Percentiles rank a stretch among this genome's conserved stretches.
These are phyloP conservation scores for Pseudonitzschia multiseries DNA, from an alignment of 108 stramenopile species.

Conservation along the genomic window DNA sequence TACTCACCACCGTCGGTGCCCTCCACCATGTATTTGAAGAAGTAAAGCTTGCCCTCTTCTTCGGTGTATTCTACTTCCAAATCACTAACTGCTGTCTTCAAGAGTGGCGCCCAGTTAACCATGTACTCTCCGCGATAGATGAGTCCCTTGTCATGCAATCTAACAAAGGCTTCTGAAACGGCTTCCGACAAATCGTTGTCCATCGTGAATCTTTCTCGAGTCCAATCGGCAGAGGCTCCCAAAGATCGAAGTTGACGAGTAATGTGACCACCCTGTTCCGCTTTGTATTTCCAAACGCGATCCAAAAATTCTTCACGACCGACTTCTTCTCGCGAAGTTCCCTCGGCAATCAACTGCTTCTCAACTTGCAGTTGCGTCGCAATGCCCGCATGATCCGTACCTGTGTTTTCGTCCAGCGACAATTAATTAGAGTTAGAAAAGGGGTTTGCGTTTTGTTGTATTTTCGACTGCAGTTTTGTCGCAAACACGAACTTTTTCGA, in stretches of 20 bases:
- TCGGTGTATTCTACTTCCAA: constrained; percentile 94
- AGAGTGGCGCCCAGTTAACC: constrained; percentile 98
- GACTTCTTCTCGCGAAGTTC: constrained; percentile 81
- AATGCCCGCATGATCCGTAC: constrained; percentile 99
- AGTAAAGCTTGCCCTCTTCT: constrained; percentile 94
- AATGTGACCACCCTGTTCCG: constrained; percentile 95
- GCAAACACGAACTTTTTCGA: neutral
- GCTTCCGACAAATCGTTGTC: constrained; percentile 83
- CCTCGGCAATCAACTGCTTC: constrained; percentile 75
- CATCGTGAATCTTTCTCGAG: constrained; percentile 96
- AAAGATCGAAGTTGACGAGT: constrained; percentile 90
- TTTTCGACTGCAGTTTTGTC: neutral
- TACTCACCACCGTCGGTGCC: constrained; percentile 56
- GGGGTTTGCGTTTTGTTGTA: neutral
- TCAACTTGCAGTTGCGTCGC: constrained; percentile 99
- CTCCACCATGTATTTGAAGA: constrained; percentile 93
- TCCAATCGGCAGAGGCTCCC: constrained; percentile 99
- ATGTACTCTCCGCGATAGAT: constrained; percentile 95
- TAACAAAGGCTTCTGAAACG: constrained; percentile 95
- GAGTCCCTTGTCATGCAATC: constrained; percentile 92
- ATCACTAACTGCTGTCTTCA: constrained; percentile 98
- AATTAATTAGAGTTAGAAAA: neutral
- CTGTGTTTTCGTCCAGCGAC: constrained; percentile 19
- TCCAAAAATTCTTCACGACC: constrained; percentile 89
- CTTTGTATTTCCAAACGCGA: constrained; percentile 91